These are phyloP conservation scores for Wickerhamiella qilinensis DNA, from an alignment of 805 yeast species.

Conservation along the genomic window DNA sequence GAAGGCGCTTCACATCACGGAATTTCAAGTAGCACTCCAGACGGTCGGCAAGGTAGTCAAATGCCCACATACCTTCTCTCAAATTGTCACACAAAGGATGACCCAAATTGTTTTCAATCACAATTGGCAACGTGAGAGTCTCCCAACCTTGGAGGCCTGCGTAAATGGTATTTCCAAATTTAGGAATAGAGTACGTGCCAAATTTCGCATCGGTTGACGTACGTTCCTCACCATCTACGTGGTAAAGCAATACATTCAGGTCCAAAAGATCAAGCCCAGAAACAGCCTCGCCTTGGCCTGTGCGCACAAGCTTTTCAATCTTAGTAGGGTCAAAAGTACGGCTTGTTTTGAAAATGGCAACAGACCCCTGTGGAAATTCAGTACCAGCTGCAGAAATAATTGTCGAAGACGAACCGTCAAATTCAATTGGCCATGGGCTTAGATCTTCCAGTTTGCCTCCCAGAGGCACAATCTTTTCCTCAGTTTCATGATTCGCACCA, in stretches of 20 bases:
- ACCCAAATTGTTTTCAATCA: slow-evolving; percentile 57
- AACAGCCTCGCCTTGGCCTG: slow-evolving; percentile 67
- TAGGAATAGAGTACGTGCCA: slow-evolving; percentile 65
- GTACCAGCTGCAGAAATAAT: slow-evolving; percentile 24
- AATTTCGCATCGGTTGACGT: slow-evolving; percentile 57
- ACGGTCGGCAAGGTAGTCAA: slow-evolving; percentile 55
- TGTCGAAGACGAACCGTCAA: slow-evolving; percentile 31
- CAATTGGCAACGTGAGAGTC: slow-evolving; percentile 43
- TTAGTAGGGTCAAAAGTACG: slow-evolving; percentile 48
- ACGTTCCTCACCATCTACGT: slow-evolving; percentile 75
- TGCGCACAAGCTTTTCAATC: slow-evolving; percentile 49
- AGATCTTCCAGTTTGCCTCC: slow-evolving; percentile 47
- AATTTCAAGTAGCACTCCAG: slow-evolving; percentile 35
- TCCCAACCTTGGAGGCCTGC: slow-evolving; percentile 94
- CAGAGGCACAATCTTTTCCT: slow-evolving; percentile 37
- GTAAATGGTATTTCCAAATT: slow-evolving; percentile 55
- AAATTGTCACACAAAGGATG: slow-evolving; percentile 73
- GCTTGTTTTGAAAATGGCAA: slow-evolving; percentile 63
- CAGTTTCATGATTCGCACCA: slow-evolving; percentile 31
- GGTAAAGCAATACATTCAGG: slow-evolving; percentile 57
- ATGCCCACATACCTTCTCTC: slow-evolving; percentile 77
- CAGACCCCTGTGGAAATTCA: slow-evolving; percentile 75
- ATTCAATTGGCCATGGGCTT: slow-evolving; percentile 32
- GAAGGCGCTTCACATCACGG: slow-evolving; percentile 23
- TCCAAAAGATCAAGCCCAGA: slow-evolving; percentile 43